Base-by-base conservation (phyloP, 257 asterid genomes). In the Nicotiana tabacum region DNA sequence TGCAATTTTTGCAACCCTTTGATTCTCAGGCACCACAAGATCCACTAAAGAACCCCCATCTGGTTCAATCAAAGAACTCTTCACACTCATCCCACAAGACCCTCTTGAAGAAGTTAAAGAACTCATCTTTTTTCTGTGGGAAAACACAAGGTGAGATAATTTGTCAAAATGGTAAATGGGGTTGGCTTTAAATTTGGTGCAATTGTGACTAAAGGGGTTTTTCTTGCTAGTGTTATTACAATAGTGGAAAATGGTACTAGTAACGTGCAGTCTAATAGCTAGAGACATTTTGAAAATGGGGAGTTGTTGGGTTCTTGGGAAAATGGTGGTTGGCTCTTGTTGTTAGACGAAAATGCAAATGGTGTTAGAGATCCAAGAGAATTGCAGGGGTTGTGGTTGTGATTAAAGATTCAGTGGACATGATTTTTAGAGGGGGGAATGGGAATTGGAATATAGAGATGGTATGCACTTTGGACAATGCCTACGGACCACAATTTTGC, bases 41-140 rank as follows among this genome's bases (percentile, higher is more conserved):
- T 94, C 92, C 87, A 94, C 91, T 91, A 94, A 66, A 1, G 89
- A 83, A 39, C 97, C 98, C 65, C 98, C 98, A 84, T 94, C 98
- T 5, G 98, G 92, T 12, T 91, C 97, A 66, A 94, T 94, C 88
- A 94, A 85, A 58, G 96, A 92, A 82, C 98, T 89, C 88, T 84
- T 91, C 74, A 89, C 90, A 62, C 32, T 77, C 5, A 32, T 5
- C 60, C 29, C 33, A 33, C 37, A 66, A 9, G 86, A 35, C 77
- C 78, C 84, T 64, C 77, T 48, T 15, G 91, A 56, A 27, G 86
- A 83, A 79, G 83, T 62, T 24, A 88, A 90, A 89, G 91, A 83
- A 69, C 68, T 86, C 83, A 88, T 88, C 87, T 90, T 90, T 88
- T 9, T 1, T 24, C 30, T 39, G 55, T 70, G 84, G 43, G 84